Evolutionary conservation across 768 basidiomycete species (phyloP).

Genomic region (Daedaleopsis nitida): DNA sequence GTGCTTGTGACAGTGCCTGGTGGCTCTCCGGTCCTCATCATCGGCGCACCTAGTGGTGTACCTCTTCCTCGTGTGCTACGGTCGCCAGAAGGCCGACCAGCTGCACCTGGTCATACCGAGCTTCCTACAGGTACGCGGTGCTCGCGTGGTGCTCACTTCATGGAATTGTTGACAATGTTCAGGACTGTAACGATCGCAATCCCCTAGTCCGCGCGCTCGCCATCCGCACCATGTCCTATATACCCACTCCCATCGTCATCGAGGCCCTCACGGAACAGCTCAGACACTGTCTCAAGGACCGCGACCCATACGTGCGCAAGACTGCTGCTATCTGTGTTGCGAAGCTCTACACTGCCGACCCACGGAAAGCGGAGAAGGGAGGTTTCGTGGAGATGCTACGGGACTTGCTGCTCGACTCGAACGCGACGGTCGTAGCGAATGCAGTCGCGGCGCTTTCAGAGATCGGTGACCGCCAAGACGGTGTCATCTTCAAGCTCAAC

Average conservation of each 20-base stretch:
- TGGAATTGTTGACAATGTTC: conserved; percentile 21
- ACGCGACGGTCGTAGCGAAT: conserved; percentile 97
- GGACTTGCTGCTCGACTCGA: conserved; percentile 89
- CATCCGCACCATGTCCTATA: conserved; percentile 99
- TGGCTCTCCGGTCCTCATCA: not conserved
- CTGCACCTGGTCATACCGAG: conserved; percentile 89
- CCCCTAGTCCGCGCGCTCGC: conserved; percentile 96
- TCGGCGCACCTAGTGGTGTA: conserved; percentile 77
- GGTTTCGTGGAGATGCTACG: conserved; percentile 91
- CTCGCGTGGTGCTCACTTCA: conserved; percentile 7
- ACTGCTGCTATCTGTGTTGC: conserved; percentile 98
- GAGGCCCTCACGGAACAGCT: conserved; percentile 87
- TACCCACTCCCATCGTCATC: conserved; percentile 87
- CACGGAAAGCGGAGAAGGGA: conserved; percentile 81
- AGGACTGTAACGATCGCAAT: conserved; percentile 97
- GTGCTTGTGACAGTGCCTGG: conserved; percentile 28
- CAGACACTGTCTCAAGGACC: conserved; percentile 88
- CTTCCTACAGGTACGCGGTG: conserved; percentile 72
- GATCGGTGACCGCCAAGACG: conserved; percentile 93
- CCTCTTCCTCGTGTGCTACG: conserved; percentile 96
- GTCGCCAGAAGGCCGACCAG: conserved; percentile 89
- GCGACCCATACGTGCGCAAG: conserved; percentile 97
- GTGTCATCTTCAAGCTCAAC: conserved; percentile 91
- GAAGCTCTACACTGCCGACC: conserved; percentile 90
- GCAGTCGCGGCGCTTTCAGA: conserved; percentile 97